Percentiles rank a stretch among this genome's conserved stretches.
These are phyloP conservation scores for Eleusine indica DNA, from an alignment of 176 grass and related monocot species.

Conservation along the genomic window DNA sequence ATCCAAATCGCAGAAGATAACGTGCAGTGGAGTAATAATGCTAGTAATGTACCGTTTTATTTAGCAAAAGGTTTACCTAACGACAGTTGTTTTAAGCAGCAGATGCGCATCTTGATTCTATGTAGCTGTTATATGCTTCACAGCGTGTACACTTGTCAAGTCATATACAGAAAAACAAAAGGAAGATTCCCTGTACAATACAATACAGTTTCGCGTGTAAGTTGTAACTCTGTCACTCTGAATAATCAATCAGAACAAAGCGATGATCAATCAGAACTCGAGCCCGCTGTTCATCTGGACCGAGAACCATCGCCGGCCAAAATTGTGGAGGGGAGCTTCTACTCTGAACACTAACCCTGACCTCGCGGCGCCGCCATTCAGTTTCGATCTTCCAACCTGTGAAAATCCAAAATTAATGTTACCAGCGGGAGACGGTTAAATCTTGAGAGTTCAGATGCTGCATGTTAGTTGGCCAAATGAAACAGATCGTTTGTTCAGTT, in stretches of 20 bases:
- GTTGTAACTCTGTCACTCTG: background rate
- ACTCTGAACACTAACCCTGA: slow-evolving; percentile 61
- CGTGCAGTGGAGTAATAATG: background rate
- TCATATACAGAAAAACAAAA: slow-evolving; percentile 15
- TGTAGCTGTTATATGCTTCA: background rate
- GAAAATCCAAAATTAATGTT: background rate
- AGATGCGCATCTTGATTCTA: background rate
- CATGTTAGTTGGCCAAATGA: background rate
- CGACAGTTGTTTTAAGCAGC: background rate
- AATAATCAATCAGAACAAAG: background rate
- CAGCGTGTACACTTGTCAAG: background rate
- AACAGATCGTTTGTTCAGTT: background rate
- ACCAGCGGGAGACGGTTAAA: background rate
- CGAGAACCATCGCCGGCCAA: slow-evolving; percentile 52
- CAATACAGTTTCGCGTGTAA: background rate
- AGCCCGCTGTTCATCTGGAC: slow-evolving; percentile 76
- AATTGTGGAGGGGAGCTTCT: slow-evolving; percentile 48
- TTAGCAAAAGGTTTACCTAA: background rate
- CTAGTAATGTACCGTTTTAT: too few relatives aligned
- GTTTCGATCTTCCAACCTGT: slow-evolving; percentile 63
- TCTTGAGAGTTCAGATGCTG: background rate
- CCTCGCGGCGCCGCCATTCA: slow-evolving; percentile 45
- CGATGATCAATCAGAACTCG: slow-evolving; percentile 47
- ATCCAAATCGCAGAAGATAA: background rate
- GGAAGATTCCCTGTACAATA: slow-evolving; percentile 8